A percentile compares a stretch with the other conserved stretches of the same genome.
Conservation (phyloP, 2,329 filamentous ascomycete species). For the Fusarium solani-melongenae region DNA sequence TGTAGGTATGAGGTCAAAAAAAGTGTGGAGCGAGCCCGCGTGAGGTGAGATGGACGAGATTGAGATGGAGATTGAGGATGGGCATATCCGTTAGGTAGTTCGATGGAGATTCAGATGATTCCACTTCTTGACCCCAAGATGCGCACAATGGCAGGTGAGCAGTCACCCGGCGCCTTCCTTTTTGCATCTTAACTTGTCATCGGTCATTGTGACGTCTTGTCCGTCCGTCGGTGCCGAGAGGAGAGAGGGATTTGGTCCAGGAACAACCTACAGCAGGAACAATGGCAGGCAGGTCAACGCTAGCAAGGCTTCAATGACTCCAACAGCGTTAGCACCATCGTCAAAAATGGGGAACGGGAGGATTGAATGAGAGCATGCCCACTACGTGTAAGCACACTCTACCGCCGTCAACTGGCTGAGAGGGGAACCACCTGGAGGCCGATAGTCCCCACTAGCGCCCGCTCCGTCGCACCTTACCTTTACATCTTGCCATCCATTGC, state of each 20-base stretch:
- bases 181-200: not conserved
- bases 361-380: not conserved
- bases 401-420: slow-evolving; percentile 23
- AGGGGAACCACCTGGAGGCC: not conserved
- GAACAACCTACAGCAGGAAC: slow-evolving; percentile 10
- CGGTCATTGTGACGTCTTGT: not conserved
- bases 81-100: not conserved
- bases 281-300: slow-evolving; percentile 6
- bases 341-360: slow-evolving; percentile 8
- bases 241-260: slow-evolving; percentile 7
- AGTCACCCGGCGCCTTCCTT: slow-evolving; percentile 18
- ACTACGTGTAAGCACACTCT: slow-evolving; percentile 11
- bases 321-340: not conserved
- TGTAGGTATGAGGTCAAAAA: not conserved
- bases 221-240: slow-evolving; percentile 14
- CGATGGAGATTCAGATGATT: slow-evolving; percentile 9
- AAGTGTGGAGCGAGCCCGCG: slow-evolving; percentile 23
- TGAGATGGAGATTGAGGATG: not conserved
- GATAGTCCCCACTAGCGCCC: slow-evolving; percentile 6
- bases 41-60: slow-evolving; percentile 12
- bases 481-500: not conserved
- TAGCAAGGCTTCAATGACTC: not conserved
- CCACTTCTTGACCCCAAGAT: slow-evolving; percentile 7
- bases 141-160: slow-evolving; percentile 26
- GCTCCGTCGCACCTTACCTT: slow-evolving; percentile 1